Evolutionary conservation across 106 monocot species (phyloP), one percentile per base, ranked within the genome.

Genomic region (Dendrobium catenatum): DNA sequence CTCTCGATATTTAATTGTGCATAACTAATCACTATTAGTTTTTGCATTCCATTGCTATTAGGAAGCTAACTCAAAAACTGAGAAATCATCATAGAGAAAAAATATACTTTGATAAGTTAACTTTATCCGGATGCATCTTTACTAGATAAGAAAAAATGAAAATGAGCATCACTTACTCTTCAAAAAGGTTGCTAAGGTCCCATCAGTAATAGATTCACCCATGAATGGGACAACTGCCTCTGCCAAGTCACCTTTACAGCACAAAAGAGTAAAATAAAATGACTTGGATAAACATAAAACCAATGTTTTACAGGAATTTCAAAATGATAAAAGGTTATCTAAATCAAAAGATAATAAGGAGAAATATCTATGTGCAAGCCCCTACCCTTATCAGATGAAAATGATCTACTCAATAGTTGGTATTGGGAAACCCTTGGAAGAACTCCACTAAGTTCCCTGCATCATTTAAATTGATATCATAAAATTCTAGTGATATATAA

Each of bases 151-250:
- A 20, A 26, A 48, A 10, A 49, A 49, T 48, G 84, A 73, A 77
- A 77, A 79, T 58, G 68, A 49, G 8, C 77, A 40, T 1, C 66
- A 55, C 94, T 79, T 87, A 98, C 97, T 93, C 81, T 98, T 98
- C 76, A 95, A 82, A 24, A 98, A 91, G 37, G 91, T 82, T 24
- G 94, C 94, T 55, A 98, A 76, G 40, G 97, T 98, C 54, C 97
- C 97, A 88, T 98, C 97, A 80, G 97, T 94, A 68, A 98, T 93
- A 46, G 97, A 98, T 91, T 98, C 97, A 58, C 97, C 97, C 97
- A 98, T 94, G 79, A 83, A 89, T 46, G 97, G 97, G 22, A 98
- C 97, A 51, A 98, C 94, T 46, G 91, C 97, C 33, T 98, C 91
- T 77, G 89, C 77, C 7, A 83, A 47, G 72, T 98, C 89, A 87